These are phyloP conservation scores for Baeospora myosura DNA, from an alignment of 1,284 basidiomycete genomes.

Conservation along the genomic window DNA sequence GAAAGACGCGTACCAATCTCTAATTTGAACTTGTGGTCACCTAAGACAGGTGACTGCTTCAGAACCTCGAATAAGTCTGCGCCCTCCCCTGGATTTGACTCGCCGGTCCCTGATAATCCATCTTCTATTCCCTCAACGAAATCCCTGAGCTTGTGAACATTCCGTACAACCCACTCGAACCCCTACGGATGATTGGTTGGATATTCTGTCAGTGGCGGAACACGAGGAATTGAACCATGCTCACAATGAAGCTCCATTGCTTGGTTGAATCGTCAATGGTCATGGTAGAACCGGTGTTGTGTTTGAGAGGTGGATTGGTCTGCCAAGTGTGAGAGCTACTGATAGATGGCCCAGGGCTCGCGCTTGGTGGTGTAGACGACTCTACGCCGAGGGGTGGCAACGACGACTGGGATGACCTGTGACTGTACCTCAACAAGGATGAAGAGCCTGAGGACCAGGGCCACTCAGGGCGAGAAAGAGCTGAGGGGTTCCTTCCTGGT, in stretches of 20 bases:
- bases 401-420: constrained; percentile 17
- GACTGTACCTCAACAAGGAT: constrained; percentile 9
- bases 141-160: constrained; percentile 47
- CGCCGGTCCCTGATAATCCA: constrained; percentile 14
- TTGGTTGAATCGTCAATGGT: constrained; percentile 38
- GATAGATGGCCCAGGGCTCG: constrained; percentile 10
- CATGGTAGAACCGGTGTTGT: constrained; percentile 16
- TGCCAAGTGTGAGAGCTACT: constrained; percentile 10
- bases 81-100: constrained; percentile 16
- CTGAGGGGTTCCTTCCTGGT: constrained; percentile 33
- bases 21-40: constrained; percentile 67
- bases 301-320: constrained; percentile 2
- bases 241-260: constrained; percentile 57
- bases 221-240: constrained; percentile 13
- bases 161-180: constrained; percentile 59
- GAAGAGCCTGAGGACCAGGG: constrained; percentile 40
- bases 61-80: constrained; percentile 51
- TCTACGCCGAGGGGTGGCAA: constrained; percentile 8
- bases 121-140: constrained; percentile 38
- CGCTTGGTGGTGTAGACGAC: constrained; percentile 1
- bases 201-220: constrained; percentile 1
- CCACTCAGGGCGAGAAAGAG: constrained; percentile 50
- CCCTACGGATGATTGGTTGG: constrained; percentile 32
- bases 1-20: constrained; percentile 43
- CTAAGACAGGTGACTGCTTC: constrained; percentile 57